Evolutionary conservation across 768 basidiomycete species (phyloP).

Genomic region (Auricularia sp.): DNA sequence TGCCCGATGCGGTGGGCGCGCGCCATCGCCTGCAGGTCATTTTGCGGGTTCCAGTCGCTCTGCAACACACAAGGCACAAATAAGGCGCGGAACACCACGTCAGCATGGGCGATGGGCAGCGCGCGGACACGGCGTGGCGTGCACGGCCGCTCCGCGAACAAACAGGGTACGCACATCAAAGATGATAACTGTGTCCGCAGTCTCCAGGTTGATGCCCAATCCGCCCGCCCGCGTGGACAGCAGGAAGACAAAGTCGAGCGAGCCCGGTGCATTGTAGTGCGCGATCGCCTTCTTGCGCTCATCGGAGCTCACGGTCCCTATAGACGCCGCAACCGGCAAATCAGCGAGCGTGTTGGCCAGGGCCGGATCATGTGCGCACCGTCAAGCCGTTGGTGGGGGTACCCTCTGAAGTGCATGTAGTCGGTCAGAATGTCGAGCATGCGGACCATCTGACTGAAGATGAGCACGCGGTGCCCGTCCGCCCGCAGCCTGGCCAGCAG

Average conservation of each 20-base stretch:
- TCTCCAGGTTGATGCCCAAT: slow-evolving; percentile 96
- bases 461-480: slow-evolving; percentile 93
- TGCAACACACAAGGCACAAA: slow-evolving; percentile 20
- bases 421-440: slow-evolving; percentile 98
- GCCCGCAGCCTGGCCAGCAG: slow-evolving; percentile 79
- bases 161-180: slow-evolving; percentile 66
- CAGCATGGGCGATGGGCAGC: slow-evolving; percentile 4
- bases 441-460: slow-evolving; percentile 99
- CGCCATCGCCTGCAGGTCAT: slow-evolving; percentile 98
- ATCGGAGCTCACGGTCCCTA: slow-evolving; percentile 69
- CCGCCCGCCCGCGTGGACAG: slow-evolving; percentile 95
- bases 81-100: background rate
- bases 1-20: slow-evolving; percentile 98
- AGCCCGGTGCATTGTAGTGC: slow-evolving; percentile 89
- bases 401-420: slow-evolving; percentile 85
- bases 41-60: slow-evolving; percentile 99
- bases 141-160: slow-evolving; percentile 11
- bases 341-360: background rate
- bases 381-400: slow-evolving; percentile 88
- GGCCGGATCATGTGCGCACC: slow-evolving; percentile 33
- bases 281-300: slow-evolving; percentile 90
- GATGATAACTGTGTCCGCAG: slow-evolving; percentile 97
- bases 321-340: background rate
- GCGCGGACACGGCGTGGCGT: slow-evolving; percentile 11
- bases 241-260: slow-evolving; percentile 93